Conservation (phyloP, 2,329 filamentous ascomycete species). For the Microdochium nivale region DNA sequence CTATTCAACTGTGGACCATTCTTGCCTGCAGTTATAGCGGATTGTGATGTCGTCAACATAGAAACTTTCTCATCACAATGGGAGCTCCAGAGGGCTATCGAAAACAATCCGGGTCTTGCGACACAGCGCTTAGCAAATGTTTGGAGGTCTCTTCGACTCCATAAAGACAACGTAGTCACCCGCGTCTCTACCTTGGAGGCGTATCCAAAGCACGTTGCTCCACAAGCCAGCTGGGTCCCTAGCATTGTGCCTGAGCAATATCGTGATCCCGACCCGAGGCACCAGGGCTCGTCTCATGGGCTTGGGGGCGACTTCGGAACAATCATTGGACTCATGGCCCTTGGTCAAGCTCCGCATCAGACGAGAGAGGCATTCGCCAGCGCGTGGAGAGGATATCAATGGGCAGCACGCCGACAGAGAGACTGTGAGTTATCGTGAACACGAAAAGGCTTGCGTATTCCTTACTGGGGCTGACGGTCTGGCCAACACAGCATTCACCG, state of each 20-base stretch:
- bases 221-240: neutral
- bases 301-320: conserved; percentile 1
- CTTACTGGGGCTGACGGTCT: neutral
- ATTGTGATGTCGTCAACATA: neutral
- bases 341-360: neutral
- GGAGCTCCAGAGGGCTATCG: too few species aligned
- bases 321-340: conserved; percentile 1
- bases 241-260: conserved; percentile 1
- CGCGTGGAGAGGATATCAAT: neutral
- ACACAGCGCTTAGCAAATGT: neutral
- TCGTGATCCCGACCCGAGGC: neutral
- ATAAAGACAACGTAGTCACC: neutral
- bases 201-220: neutral
- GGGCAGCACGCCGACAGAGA: neutral
- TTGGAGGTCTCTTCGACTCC: neutral
- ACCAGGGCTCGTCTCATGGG: neutral
- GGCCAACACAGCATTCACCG: neutral
- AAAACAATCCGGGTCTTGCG: too few species aligned
- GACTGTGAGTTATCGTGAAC: neutral
- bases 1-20: conserved; percentile 1
- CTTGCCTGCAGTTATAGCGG: neutral
- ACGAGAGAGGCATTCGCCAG: neutral
- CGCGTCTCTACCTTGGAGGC: neutral
- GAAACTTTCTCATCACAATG: neutral
- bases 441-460: too few species aligned